These are phyloP conservation scores for Termitomyces sp. DNA, from an alignment of 768 basidiomycete genomes.

Conservation along the genomic window DNA sequence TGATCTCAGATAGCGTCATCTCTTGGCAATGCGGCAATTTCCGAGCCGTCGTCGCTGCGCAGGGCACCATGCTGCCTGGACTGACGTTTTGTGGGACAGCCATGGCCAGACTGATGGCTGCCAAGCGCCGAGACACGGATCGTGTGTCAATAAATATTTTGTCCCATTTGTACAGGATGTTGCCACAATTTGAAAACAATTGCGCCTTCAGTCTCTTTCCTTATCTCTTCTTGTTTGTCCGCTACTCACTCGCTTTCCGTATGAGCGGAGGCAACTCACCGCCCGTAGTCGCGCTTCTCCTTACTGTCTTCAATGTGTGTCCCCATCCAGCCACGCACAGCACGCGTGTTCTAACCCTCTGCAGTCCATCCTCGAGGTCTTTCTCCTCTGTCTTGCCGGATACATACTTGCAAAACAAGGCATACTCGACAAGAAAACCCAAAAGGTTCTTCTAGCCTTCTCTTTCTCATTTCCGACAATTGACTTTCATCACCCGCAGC, in stretches of 20 bases:
- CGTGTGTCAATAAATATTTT: neutral
- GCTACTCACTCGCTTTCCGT: neutral
- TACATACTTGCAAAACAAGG: slow-evolving; percentile 74
- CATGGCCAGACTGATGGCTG: no score
- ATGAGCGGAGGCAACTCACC: slow-evolving; percentile 1
- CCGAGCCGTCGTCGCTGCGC: neutral
- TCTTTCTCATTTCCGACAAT: neutral
- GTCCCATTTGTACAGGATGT: neutral
- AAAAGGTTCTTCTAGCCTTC: slow-evolving; percentile 52
- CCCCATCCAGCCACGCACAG: neutral
- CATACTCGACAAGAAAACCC: slow-evolving; percentile 84
- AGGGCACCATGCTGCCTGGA: no score
- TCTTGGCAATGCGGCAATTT: neutral
- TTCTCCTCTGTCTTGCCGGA: slow-evolving; percentile 79
- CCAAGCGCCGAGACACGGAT: neutral
- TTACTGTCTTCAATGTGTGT: slow-evolving; percentile 55
- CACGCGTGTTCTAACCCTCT: neutral
- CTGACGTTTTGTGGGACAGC: neutral
- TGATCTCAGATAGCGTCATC: neutral
- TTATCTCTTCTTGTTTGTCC: neutral
- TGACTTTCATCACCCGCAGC: slow-evolving; percentile 30
- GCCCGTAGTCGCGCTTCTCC: slow-evolving; percentile 40
- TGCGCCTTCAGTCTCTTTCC: no score
- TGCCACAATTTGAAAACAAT: neutral
- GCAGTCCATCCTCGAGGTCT: slow-evolving; percentile 87